phyloP scores from a whole-genome alignment of 495 filamentous ascomycete species.

The Collariella sp. region DNA sequence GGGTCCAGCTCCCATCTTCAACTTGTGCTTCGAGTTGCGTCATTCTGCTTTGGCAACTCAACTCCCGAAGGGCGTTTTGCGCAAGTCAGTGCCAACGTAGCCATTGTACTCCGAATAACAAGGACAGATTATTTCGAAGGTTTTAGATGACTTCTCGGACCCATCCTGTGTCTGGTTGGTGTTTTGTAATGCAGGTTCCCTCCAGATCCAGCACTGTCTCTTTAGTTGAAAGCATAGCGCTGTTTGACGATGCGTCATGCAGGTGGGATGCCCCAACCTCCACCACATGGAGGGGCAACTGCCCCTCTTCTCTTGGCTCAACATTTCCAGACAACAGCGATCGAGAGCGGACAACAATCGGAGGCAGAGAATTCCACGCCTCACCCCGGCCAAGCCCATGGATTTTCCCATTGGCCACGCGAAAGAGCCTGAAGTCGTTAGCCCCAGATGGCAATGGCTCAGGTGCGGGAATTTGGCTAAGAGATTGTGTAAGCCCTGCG shows the following conservation, averaged over 20 bases:
- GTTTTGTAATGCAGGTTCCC: too few relatives aligned
- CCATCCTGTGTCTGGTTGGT: not conserved
- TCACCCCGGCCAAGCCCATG: not conserved
- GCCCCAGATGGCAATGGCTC: not conserved
- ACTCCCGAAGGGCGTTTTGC: too few relatives aligned
- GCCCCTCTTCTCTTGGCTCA: slow-evolving; percentile 8
- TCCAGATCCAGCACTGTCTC: too few relatives aligned
- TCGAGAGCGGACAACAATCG: slow-evolving; percentile 11
- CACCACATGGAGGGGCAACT: slow-evolving; percentile 13
- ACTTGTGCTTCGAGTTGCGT: not conserved
- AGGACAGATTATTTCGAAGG: too few relatives aligned
- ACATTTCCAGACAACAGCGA: slow-evolving; percentile 3
- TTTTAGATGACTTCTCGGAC: too few relatives aligned
- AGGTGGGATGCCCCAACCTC: slow-evolving; percentile 2
- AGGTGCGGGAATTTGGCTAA: slow-evolving; percentile 18
- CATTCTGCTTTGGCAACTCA: not conserved
- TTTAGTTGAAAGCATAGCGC: too few relatives aligned
- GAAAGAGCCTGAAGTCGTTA: slow-evolving; percentile 18
- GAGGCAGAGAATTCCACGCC: slow-evolving; percentile 10
- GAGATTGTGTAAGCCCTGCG: slow-evolving; percentile 9
- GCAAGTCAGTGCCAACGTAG: too few relatives aligned
- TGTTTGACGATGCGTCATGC: not conserved
- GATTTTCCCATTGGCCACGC: slow-evolving; percentile 10
- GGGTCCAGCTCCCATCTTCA: too few relatives aligned
- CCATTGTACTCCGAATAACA: too few relatives aligned